A percentile compares a stretch with the other conserved stretches of the same genome.
These are phyloP conservation scores for Cyclanthera cordifolia DNA, from an alignment of 306 rosid species.

Conservation along the genomic window DNA sequence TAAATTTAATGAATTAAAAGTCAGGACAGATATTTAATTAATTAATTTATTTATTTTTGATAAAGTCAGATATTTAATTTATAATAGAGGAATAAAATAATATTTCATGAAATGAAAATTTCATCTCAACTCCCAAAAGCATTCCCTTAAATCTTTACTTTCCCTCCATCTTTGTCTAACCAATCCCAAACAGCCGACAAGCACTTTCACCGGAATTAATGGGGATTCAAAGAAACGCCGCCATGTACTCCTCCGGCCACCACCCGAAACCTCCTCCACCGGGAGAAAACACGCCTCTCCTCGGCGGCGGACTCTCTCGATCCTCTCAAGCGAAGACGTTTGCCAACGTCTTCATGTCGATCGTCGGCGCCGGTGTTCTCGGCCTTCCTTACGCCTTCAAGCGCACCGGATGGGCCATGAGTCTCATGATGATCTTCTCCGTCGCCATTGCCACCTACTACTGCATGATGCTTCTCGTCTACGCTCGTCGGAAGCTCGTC, in stretches of 20 bases:
- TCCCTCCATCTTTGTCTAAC: neutral
- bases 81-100: too few species aligned
- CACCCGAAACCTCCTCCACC: slow-evolving; percentile 20
- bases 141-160: neutral
- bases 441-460: slow-evolving; percentile 32
- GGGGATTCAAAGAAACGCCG: slow-evolving; percentile 19
- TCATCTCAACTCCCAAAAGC: neutral
- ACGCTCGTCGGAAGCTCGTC: slow-evolving; percentile 43
- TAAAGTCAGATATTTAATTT: too few species aligned
- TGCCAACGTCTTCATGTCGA: slow-evolving; percentile 48
- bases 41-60: too few species aligned
- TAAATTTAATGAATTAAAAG: too few species aligned
- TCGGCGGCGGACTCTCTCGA: slow-evolving; percentile 16
- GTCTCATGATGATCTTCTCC: slow-evolving; percentile 29
- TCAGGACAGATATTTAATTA: too few species aligned
- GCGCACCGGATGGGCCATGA: slow-evolving; percentile 39
- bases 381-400: slow-evolving; percentile 48
- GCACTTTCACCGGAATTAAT: slow-evolving; percentile 9
- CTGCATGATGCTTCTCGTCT: slow-evolving; percentile 48
- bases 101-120: neutral
- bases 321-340: slow-evolving; percentile 41
- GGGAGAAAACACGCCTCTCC: slow-evolving; percentile 37
- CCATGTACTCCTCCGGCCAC: slow-evolving; percentile 19
- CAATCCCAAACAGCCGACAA: neutral
- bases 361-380: slow-evolving; percentile 46